Base-by-base conservation (phyloP, 2,329 filamentous ascomycete genomes). In the Zymoseptoria ardabiliae region DNA sequence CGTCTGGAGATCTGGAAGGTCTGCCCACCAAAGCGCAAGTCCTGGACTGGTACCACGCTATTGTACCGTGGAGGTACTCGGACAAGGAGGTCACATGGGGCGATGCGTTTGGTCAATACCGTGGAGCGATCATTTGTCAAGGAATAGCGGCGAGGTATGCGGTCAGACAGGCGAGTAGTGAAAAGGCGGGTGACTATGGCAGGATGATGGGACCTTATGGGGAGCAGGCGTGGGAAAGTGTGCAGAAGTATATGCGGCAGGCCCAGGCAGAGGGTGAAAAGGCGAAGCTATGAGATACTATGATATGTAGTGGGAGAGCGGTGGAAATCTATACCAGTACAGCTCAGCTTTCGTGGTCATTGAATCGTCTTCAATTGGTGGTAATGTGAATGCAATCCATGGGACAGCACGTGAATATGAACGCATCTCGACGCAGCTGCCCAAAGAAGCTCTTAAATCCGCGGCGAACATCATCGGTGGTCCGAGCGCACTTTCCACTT, bases 111-210 rank as follows among this genome's bases (percentile, higher is more conserved):
- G 80, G 80, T 55, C 77, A 81, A 22, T 85, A 85, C 69, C 76
- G 85, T 54, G 79, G 77, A 35, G 78, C 80, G 22, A 78, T 87
- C 49, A 86, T 87, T 70, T 84, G 79, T 86, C 94, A 99, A 78
- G 94, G 94, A 2, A 97, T 99, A 72, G 92, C 92, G 54, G 94
- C 94, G 54, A 79, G 94, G 64, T 89, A 89, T 73, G 94, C 94
- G 23, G 77, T 83, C 53, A 79, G 93, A 54, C 93, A 97, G 80
- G 94, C 94, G 45, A 96, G 91, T 75, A 96, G 91, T 73, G 88
- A 85, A 59, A 84, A 88, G 72, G 94, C 94, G 6, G 82, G 80
- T 66, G 81, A 85, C 50, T 90, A 96, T 74, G 91, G 82, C 1
- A 78, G 77, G 58, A 83, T 84, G 72, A 86, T 89, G 76, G 81